phyloP scores from a whole-genome alignment of 1,284 basidiomycete species.

The Phylloboletellus chloephorus region DNA sequence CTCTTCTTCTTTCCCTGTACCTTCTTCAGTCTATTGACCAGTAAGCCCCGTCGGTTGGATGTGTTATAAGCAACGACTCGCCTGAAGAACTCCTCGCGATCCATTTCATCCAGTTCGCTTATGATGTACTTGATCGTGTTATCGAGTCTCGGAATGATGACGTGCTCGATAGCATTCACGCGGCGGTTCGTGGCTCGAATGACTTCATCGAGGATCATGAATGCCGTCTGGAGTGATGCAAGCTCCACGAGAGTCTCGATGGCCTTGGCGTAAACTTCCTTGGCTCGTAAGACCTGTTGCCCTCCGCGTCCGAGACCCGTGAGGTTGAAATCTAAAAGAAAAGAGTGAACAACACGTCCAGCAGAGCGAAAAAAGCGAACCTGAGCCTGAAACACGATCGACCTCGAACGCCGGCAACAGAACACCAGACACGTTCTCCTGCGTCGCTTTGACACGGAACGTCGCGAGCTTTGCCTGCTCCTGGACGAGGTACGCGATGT shows the following conservation, averaged over 20 bases:
- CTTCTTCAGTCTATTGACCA: conserved; percentile 70
- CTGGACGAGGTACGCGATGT: conserved; percentile 94
- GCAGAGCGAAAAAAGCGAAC: conserved; percentile 36
- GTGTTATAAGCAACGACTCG: conserved; percentile 23
- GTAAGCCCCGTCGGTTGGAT: conserved; percentile 7
- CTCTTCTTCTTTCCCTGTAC: conserved; percentile 97
- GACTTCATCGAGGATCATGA: conserved; percentile 98
- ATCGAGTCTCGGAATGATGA: conserved; percentile 92
- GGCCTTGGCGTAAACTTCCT: conserved; percentile 96
- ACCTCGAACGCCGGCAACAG: conserved; percentile 95
- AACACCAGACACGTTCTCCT: conserved; percentile 98
- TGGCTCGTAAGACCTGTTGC: conserved; percentile 89
- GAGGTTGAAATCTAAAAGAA: conserved; percentile 80
- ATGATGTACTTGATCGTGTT: conserved; percentile 98
- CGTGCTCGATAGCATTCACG: conserved; percentile 98
- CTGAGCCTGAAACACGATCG: conserved; percentile 76
- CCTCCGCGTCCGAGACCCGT: conserved; percentile 98
- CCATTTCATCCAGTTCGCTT: conserved; percentile 95
- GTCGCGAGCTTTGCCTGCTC: conserved; percentile 88
- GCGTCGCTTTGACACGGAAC: conserved; percentile 91
- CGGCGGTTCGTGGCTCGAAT: conserved; percentile 97
- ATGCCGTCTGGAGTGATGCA: conserved; percentile 95
- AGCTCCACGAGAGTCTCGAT: conserved; percentile 96
- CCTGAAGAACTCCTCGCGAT: conserved; percentile 97
- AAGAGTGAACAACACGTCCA: not conserved